Percentiles rank a stretch among this genome's conserved stretches.
Conservation (phyloP, 148 eudicot genomes). For the Camellia granthamiana region DNA sequence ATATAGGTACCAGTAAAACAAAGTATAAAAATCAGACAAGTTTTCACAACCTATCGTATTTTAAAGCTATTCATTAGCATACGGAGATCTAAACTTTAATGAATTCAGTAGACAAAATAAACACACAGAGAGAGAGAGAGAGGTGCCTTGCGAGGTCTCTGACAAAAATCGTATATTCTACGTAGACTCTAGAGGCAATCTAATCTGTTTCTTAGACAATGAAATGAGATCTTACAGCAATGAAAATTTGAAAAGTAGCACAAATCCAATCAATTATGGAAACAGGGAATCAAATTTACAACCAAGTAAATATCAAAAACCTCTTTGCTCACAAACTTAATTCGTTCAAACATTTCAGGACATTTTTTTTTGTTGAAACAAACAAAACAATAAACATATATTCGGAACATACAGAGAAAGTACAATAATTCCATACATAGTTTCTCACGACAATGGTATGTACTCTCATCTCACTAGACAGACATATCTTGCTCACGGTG, state of each 20-base stretch:
- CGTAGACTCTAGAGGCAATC: too few species aligned
- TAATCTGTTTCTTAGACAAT: too few species aligned
- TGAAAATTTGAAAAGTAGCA: neutral
- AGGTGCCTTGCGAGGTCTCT: too few species aligned
- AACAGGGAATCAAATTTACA: neutral
- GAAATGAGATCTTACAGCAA: neutral
- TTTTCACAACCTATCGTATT: too few species aligned
- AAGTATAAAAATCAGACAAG: too few species aligned
- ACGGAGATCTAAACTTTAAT: too few species aligned
- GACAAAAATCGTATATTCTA: too few species aligned
- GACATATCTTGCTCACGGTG: neutral
- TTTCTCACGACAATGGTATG: neutral
- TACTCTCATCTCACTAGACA: constrained; percentile 2
- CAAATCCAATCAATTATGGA: neutral
- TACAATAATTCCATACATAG: neutral
- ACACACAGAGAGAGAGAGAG: too few species aligned
- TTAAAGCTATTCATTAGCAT: too few species aligned
- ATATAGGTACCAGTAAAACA: too few species aligned
- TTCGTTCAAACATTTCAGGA: neutral
- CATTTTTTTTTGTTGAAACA: neutral
- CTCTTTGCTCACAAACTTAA: neutral
- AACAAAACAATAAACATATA: neutral
- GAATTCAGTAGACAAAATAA: too few species aligned
- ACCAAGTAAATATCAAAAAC: neutral
- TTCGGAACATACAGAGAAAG: neutral